These are phyloP conservation scores for thale cress (Arabidopsis thaliana) DNA, from an alignment of 345 rosid genomes.

Conservation along the genomic window DNA sequence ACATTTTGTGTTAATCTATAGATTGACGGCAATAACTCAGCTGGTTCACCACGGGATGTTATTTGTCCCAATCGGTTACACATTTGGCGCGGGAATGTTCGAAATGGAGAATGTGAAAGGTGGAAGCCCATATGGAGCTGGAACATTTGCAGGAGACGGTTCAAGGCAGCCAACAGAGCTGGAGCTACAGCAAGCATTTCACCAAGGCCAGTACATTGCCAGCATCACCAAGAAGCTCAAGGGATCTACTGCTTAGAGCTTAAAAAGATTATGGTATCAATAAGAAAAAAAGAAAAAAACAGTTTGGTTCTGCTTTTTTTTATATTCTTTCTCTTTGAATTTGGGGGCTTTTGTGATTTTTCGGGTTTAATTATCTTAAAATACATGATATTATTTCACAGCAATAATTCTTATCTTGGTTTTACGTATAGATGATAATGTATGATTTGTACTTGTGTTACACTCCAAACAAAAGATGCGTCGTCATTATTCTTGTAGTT, in stretches of 20 bases:
- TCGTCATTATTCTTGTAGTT: conserved; percentile 9
- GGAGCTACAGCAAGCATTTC: conserved; percentile 87
- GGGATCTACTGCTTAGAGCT: conserved; percentile 51
- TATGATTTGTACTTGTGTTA: conserved; percentile 39
- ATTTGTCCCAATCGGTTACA: conserved; percentile 90
- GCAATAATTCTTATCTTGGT: conserved; percentile 41
- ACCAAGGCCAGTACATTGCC: conserved; percentile 95
- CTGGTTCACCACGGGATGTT: conserved; percentile 97
- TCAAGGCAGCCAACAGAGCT: conserved; percentile 85
- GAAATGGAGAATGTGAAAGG: conserved; percentile 96
- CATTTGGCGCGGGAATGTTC: conserved; percentile 96
- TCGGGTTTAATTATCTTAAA: conserved; percentile 28
- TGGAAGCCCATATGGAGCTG: conserved; percentile 95
- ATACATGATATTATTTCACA: conserved; percentile 35
- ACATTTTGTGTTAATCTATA: conserved; percentile 35
- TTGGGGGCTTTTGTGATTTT: conserved; percentile 37
- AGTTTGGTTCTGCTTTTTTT: conserved; percentile 32
- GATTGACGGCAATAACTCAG: conserved; percentile 95
- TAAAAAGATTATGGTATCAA: conserved; percentile 7
- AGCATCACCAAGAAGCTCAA: conserved; percentile 89
- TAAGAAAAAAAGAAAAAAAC: conserved; percentile 1
- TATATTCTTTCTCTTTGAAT: conserved; percentile 36
- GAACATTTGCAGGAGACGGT: conserved; percentile 92
- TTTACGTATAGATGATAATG: conserved; percentile 32
- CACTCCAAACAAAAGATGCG: conserved; percentile 30